Base-by-base conservation (phyloP, 169 alveolate genomes). In the Eimeria maxima region DNA sequence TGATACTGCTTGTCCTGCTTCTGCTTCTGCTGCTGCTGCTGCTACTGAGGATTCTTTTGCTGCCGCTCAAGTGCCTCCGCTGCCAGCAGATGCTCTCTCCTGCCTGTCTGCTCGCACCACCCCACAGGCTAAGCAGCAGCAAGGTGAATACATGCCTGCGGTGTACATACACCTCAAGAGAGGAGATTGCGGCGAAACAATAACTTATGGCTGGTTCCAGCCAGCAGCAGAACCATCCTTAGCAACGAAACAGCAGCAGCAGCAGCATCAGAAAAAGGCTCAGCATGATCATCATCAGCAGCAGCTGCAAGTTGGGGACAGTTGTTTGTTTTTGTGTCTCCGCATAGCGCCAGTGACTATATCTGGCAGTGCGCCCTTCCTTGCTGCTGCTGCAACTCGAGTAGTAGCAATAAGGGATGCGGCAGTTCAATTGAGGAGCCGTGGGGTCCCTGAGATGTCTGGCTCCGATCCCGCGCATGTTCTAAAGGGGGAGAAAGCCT, bases 1-100 rank as follows among this genome's bases (percentile, higher is more conserved):
- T 71, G 81, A 44, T 71, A 47, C 81, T 71, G 81, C 81, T 27
- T 55, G 55, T 73, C 27, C 83, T 73, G 83, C 53, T 73, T 29
- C 83, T 73, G 84, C 84, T 69, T 16, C 45, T 73, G 84, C 84
- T 73, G 84, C 84, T 73, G 84, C 84, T 4, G 27, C 84, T 29
- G 44, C 55, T 73, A 14, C 81, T 71, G 84, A 73, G 84, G 57
- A 24, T n/a, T 38, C 84, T 73, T 14, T 33, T 29, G 84, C 84
- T 73, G 55, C 84, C 24, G 11, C 55, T 38, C 53, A 24, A 16
- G 84, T 44, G 84, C 18, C 47, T 13, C 84, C 10, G 84, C 84
- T 38, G 84, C 84, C 33, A 73, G 24, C 84, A 33, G 55, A 53
- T 38, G 84, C 0, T 38, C 18, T 38, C 74, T 38, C n/a, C 38